phyloP scores from a whole-genome alignment of 139 green algal genomes.

The Astrephomene gubernaculifera region DNA sequence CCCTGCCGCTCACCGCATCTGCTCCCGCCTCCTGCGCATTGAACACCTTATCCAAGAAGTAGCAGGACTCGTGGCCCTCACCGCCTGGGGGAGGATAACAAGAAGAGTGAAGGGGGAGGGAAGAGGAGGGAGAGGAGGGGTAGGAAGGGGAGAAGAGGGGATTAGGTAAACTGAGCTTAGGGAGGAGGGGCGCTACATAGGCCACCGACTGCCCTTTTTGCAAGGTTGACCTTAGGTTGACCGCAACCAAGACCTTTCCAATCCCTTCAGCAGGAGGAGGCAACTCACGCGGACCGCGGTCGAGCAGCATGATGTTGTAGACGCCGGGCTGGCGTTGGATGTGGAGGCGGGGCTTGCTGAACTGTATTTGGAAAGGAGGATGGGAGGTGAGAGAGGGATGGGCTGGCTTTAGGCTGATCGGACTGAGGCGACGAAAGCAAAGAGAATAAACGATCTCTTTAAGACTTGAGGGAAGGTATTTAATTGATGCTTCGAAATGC shows the following conservation, averaged over 20 bases:
- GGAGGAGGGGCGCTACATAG: not conserved
- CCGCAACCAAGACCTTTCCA: not conserved
- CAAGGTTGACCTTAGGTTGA: not conserved
- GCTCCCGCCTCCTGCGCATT: constrained; percentile 89
- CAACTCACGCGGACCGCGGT: constrained; percentile 68
- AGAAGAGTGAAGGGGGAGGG: not conserved
- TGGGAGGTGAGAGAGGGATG: not conserved
- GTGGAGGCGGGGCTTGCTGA: constrained; percentile 47
- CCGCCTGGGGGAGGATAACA: not conserved
- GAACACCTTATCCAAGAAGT: constrained; percentile 92
- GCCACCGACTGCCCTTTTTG: not conserved
- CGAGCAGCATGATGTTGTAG: constrained; percentile 80
- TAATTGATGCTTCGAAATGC: not conserved
- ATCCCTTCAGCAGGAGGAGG: not conserved
- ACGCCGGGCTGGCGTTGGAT: constrained; percentile 57
- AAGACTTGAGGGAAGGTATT: not conserved
- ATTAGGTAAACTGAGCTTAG: not conserved
- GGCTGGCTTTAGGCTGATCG: not conserved
- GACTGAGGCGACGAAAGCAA: not conserved
- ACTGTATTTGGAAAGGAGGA: constrained; percentile 21
- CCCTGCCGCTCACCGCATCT: constrained; percentile 66
- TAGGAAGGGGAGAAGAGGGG: not conserved
- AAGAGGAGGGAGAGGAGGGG: not conserved
- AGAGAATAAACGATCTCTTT: not conserved
- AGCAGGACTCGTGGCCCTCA: constrained; percentile 68